phyloP scores from a whole-genome alignment of 177 flowering plant species.

The Vitis hybrid region DNA sequence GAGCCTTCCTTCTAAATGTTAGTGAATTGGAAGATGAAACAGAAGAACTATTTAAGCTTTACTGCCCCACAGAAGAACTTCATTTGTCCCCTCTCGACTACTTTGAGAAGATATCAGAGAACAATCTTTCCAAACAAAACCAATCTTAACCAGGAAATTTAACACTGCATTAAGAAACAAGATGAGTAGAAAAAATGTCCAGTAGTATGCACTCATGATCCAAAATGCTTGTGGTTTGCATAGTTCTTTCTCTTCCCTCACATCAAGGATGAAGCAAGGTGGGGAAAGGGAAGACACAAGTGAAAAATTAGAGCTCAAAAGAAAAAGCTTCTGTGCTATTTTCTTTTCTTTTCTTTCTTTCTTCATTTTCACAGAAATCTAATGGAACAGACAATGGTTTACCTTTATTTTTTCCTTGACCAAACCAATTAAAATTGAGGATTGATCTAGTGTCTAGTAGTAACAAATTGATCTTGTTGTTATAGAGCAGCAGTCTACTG shows the following conservation, averaged over 20 bases:
- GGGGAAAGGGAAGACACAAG: background rate
- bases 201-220: no score
- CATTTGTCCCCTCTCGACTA: background rate
- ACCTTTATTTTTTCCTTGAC: slow-evolving; percentile 3
- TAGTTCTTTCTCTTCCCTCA: no score
- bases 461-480: slow-evolving; percentile 14
- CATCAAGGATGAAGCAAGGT: background rate
- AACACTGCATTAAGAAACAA: no score
- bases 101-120: background rate
- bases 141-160: no score
- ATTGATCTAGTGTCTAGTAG: slow-evolving; percentile 18
- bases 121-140: no score
- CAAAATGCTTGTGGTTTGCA: no score
- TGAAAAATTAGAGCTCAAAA: background rate
- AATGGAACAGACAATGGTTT: background rate
- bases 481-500: background rate
- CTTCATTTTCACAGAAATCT: background rate
- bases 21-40: background rate
- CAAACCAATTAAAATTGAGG: slow-evolving; percentile 24
- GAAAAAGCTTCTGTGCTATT: background rate
- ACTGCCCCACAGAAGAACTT: background rate
- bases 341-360: background rate
- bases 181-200: no score
- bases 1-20: background rate
- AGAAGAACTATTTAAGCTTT: background rate